A percentile compares a stretch with the other conserved stretches of the same genome.
Evolutionary conservation across 495 filamentous ascomycete species (phyloP).

Genomic region (Penicillium fimorum): DNA sequence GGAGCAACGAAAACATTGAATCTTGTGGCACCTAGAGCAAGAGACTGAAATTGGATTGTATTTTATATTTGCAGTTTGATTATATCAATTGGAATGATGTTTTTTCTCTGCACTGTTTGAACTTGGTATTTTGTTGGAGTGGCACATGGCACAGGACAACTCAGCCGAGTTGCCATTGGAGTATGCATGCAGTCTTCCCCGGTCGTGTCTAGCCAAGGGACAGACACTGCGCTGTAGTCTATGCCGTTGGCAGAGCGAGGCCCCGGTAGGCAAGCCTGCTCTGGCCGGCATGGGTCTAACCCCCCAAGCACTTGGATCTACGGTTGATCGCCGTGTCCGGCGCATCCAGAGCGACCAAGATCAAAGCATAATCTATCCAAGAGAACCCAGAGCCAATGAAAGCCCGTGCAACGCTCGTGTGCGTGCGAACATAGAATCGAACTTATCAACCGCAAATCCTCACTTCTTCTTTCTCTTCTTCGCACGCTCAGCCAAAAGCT

Average conservation of each 20-base stretch:
- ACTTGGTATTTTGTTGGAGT: constrained; percentile 2
- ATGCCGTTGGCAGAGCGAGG: not conserved
- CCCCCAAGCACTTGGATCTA: not conserved
- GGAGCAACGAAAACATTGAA: constrained; percentile 23
- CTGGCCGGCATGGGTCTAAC: not conserved
- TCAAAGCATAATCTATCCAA: not conserved
- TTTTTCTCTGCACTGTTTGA: constrained; percentile 5
- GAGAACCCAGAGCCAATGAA: not conserved
- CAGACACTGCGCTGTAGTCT: not conserved
- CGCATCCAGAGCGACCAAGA: not conserved
- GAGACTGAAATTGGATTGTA: constrained; percentile 24
- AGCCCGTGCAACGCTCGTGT: constrained; percentile 7
- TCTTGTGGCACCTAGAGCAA: constrained; percentile 24
- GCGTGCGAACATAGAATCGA: not conserved
- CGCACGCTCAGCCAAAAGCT: constrained; percentile 48
- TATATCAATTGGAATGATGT: constrained; percentile 7
- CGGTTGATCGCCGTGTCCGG: not conserved
- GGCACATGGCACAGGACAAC: not conserved
- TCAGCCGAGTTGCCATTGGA: not conserved
- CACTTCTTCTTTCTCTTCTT: constrained; percentile 56
- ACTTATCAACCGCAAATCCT: constrained; percentile 16
- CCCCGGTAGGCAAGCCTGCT: not conserved
- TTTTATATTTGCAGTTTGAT: constrained; percentile 23
- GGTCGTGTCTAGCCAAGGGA: not conserved
- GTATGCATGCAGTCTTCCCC: not conserved